Conservation (phyloP, 345 rosid species). For the Angophora floribunda region DNA sequence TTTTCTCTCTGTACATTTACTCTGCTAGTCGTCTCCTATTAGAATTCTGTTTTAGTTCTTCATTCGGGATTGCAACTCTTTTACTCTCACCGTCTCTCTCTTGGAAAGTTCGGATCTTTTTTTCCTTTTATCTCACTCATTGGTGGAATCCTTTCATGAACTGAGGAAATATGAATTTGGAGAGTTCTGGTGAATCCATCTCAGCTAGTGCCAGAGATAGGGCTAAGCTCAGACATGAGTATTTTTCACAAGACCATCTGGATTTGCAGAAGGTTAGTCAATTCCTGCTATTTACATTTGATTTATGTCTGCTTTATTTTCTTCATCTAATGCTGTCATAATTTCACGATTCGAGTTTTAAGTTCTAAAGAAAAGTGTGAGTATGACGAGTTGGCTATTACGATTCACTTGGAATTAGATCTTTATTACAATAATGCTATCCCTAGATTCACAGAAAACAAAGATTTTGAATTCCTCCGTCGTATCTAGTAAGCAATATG, state of each 20-base stretch:
- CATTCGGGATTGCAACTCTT: neutral
- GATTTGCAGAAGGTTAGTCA: neutral
- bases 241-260: neutral
- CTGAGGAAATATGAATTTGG: neutral
- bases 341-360: neutral
- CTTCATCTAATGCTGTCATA: neutral
- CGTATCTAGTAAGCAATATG: too few relatives aligned
- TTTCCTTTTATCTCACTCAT: neutral
- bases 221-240: neutral
- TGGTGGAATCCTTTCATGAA: neutral
- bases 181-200: neutral
- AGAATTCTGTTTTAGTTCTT: too few relatives aligned
- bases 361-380: neutral
- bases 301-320: neutral
- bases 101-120: neutral
- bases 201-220: neutral
- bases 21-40: neutral
- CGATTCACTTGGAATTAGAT: neutral
- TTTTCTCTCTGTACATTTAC: neutral
- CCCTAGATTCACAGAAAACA: neutral
- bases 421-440: neutral
- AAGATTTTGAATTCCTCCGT: neutral
- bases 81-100: neutral
- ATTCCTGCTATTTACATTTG: neutral
- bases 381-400: neutral